phyloP scores from a whole-genome alignment of 352 stramenopile genomes.

The Elongisporangium undulatum region DNA sequence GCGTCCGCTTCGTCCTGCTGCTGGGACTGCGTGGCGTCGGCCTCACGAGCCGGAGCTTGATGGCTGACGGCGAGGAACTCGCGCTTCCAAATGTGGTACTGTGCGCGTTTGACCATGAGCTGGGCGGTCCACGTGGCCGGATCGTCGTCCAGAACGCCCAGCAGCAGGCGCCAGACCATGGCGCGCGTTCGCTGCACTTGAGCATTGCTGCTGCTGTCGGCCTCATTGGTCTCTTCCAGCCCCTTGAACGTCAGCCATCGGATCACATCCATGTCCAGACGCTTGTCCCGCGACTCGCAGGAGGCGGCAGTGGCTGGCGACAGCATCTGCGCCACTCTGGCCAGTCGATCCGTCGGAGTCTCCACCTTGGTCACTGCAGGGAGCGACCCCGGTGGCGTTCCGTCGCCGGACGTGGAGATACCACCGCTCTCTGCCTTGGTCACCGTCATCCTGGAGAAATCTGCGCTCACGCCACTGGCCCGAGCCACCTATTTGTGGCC shows the following conservation, averaged over 20 bases:
- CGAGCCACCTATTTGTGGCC: background rate
- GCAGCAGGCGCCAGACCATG: constrained; percentile 32
- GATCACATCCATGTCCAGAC: constrained; percentile 19
- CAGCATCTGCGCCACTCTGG: constrained; percentile 9
- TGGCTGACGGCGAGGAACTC: constrained; percentile 24
- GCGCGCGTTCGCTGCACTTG: constrained; percentile 8
- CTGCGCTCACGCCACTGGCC: too few relatives aligned
- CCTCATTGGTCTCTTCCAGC: background rate
- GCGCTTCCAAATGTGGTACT: constrained; percentile 31
- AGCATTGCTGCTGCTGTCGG: background rate
- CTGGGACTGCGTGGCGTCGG: background rate
- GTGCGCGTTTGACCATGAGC: constrained; percentile 10
- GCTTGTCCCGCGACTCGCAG: background rate
- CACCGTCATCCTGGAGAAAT: background rate
- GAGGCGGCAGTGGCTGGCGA: constrained; percentile 1
- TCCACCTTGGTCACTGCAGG: background rate
- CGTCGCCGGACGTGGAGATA: background rate
- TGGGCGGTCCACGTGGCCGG: constrained; percentile 12
- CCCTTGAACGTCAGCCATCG: constrained; percentile 13
- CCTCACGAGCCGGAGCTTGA: constrained; percentile 2
- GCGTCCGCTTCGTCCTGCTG: background rate
- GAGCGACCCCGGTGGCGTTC: background rate
- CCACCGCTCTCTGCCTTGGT: background rate
- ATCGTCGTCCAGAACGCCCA: constrained; percentile 25
- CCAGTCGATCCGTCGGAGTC: constrained; percentile 4